Evolutionary conservation across 306 rosid species (phyloP).

Genomic region (Datisca glomerata): DNA sequence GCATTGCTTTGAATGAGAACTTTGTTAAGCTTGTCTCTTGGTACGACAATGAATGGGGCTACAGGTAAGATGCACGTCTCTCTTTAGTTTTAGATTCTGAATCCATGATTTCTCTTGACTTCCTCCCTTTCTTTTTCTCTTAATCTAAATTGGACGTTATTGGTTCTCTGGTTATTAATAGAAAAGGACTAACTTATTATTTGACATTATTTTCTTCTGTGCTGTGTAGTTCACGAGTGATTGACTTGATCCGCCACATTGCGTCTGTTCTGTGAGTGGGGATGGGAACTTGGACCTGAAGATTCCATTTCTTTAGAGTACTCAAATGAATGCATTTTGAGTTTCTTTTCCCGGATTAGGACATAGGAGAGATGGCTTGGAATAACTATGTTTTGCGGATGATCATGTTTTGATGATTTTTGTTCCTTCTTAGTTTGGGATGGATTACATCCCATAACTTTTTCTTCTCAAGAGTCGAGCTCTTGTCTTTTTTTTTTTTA

Average conservation of each 20-base stretch:
- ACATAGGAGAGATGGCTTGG: no score
- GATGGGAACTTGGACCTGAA: background rate
- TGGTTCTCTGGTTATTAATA: background rate
- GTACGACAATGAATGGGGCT: slow-evolving; percentile 58
- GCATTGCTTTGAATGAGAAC: slow-evolving; percentile 72
- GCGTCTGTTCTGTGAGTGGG: slow-evolving; percentile 18
- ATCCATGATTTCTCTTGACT: background rate
- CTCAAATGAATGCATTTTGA: no score
- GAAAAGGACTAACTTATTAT: no score
- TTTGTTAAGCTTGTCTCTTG: slow-evolving; percentile 76
- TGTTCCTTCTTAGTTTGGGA: no score
- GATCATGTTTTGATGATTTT: no score
- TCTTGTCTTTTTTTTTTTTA: no score
- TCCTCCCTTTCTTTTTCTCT: background rate
- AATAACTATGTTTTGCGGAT: no score
- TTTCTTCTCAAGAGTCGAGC: no score
- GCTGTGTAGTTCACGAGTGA: slow-evolving; percentile 67
- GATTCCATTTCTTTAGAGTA: background rate
- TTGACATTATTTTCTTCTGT: no score
- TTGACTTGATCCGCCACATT: slow-evolving; percentile 77
- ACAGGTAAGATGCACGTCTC: slow-evolving; percentile 8
- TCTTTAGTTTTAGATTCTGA: background rate
- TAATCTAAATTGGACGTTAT: no score
- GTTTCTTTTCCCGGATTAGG: no score
- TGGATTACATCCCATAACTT: no score